Percentiles rank a stretch among this genome's conserved stretches.
Conservation (phyloP, 768 basidiomycete species). For the button mushroom (Agaricus bisporus) region DNA sequence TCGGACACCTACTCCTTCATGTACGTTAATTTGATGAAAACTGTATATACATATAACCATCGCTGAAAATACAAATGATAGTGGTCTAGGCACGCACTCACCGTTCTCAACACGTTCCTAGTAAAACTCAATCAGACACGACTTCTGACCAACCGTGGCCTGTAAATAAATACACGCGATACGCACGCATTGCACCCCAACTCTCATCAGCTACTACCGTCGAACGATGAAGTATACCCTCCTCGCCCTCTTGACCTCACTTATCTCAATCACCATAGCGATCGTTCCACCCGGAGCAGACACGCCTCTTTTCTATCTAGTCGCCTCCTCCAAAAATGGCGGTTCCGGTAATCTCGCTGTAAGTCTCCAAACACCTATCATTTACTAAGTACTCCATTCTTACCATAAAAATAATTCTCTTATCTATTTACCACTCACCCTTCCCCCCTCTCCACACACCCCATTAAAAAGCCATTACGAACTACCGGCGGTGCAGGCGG, state of each 20-base stretch:
- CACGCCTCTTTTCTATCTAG: constrained; percentile 29
- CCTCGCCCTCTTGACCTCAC: constrained; percentile 10
- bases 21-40: not conserved
- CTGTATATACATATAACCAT: not conserved
- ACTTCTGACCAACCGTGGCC: not conserved
- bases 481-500: constrained; percentile 18
- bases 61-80: not conserved
- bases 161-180: not conserved
- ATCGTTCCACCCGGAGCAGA: constrained; percentile 21
- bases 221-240: constrained; percentile 7
- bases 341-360: constrained; percentile 14
- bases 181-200: not conserved
- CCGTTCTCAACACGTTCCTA: no score
- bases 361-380: constrained; percentile 12
- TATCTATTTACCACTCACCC: not conserved
- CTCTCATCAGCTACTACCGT: not conserved
- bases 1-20: not conserved
- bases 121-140: not conserved
- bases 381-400: no score
- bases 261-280: constrained; percentile 8
- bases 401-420: no score
- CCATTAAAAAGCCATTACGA: constrained; percentile 21
- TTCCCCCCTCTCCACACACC: no score
- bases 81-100: not conserved
- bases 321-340: constrained; percentile 14